Evolutionary conservation across 78 protist species (phyloP).

Genomic region (Ministeria vibrans): DNA sequence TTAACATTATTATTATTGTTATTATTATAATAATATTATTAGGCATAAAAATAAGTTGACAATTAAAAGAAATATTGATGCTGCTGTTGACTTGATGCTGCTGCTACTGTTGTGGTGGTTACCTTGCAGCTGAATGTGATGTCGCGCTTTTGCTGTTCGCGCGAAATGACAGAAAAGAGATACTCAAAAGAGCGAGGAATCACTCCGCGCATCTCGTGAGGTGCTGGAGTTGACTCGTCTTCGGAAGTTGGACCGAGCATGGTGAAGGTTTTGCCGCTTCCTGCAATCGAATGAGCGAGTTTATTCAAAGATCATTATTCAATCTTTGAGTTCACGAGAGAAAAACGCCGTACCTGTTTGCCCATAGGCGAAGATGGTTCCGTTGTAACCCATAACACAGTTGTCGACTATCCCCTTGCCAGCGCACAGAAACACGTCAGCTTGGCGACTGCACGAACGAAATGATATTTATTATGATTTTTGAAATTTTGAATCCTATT

Average conservation of each 20-base stretch:
- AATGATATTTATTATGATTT: too few species aligned
- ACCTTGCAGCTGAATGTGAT: background rate
- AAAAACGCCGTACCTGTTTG: background rate
- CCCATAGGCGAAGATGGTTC: slow-evolving; percentile 26
- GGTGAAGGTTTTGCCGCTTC: slow-evolving; percentile 9
- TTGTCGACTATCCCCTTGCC: background rate
- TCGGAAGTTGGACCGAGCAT: background rate
- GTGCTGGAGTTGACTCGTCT: background rate
- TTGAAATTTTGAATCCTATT: too few species aligned
- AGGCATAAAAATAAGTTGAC: too few species aligned
- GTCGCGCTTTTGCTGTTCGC: background rate
- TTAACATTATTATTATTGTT: too few species aligned
- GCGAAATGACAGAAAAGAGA: background rate
- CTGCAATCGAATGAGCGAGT: too few species aligned
- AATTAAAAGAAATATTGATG: too few species aligned
- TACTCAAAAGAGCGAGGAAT: slow-evolving; percentile 15
- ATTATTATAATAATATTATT: too few species aligned
- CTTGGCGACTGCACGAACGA: too few species aligned
- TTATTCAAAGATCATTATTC: too few species aligned
- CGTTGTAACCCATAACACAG: slow-evolving; percentile 26
- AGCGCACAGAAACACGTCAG: slow-evolving; percentile 1
- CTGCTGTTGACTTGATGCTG: background rate
- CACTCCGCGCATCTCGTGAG: slow-evolving; percentile 3
- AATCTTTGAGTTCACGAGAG: too few species aligned
- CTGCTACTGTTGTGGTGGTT: background rate